Evolutionary conservation across 495 filamentous ascomycete species (phyloP), one percentile per base, ranked within the genome.

Genomic region (Terfezia boudieri): DNA sequence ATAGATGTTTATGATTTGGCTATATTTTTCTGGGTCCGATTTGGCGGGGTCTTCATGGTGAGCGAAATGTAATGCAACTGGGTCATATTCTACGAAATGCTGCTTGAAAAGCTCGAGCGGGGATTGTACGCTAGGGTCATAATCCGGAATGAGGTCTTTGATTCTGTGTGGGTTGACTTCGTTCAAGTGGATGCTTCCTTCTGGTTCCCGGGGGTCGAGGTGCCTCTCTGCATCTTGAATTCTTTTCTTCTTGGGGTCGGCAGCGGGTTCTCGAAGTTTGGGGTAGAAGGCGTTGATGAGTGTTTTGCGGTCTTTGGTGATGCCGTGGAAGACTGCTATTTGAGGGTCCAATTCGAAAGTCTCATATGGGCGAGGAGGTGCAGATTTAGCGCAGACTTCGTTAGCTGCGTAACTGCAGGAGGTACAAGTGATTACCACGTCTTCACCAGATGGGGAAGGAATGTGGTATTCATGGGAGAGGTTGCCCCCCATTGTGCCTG

Each of bases 391-490:
- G 12, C 92, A 70, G 65, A 96, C 90, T 59, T 92, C 84, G 57
- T 96, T 98, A 50, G 83, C 80, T 20, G 81, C 74, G 61, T 86
- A 87, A 38, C 73, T 71, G 66, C 90, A 98, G 37, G 62, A 65
- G 12, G 67, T 71, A 64, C 90, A 98, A 57, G 70, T 81, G 56
- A 92, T 72, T 17, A 98, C 71, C 1, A 75, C 79, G 61, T 98
- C 90, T 67, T 96, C 92, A 4, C 90, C 90, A 51, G 81, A 79
- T 9, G 71, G 58, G n/a, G 80, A 82, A 20, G 80, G 71, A 52
- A 94, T 81, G 62, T 94, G 88, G 64, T 88, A 96, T 61, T 98
- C 90, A 67, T 98, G 90, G 61, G 87, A 95, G 12, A 94, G 66
- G 54, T 78, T 80, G 9, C 90, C 90, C 32, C 90, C 90, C 75